Evolutionary conservation across 495 filamentous ascomycete species (phyloP).

Genomic region (Talaromyces adpressus): DNA sequence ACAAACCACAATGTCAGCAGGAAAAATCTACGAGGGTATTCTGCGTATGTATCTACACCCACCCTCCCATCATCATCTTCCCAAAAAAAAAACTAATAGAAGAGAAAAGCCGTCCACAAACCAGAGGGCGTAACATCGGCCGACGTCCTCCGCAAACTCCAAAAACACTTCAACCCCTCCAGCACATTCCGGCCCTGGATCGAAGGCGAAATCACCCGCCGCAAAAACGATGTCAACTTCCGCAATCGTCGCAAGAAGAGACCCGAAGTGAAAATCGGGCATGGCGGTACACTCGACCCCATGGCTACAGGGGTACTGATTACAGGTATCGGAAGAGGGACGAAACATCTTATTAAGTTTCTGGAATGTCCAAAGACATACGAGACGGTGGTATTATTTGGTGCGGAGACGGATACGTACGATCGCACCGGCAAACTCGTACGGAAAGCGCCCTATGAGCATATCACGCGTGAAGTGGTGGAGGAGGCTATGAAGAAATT

Average conservation of each 20-base stretch:
- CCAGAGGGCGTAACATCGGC: constrained; percentile 77
- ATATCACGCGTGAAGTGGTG: constrained; percentile 70
- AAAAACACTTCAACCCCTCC: constrained; percentile 76
- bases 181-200: constrained; percentile 68
- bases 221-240: constrained; percentile 43
- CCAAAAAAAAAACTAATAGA: not conserved
- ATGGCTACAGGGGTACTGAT: constrained; percentile 90
- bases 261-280: constrained; percentile 83
- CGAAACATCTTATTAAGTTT: constrained; percentile 71
- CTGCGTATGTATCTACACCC: constrained; percentile 45
- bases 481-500: constrained; percentile 71
- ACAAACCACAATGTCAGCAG: constrained; percentile 46
- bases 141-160: constrained; percentile 77
- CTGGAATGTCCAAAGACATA: constrained; percentile 88
- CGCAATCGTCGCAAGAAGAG: constrained; percentile 49
- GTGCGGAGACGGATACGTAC: constrained; percentile 87
- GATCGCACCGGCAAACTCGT: constrained; percentile 79
- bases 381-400: constrained; percentile 82
- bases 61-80: not conserved
- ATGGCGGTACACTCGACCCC: constrained; percentile 93
- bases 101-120: constrained; percentile 77
- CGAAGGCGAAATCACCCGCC: constrained; percentile 43
- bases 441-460: constrained; percentile 60
- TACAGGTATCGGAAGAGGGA: constrained; percentile 79
- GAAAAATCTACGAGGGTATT: constrained; percentile 64